A percentile compares a stretch with the other conserved stretches of the same genome.
Evolutionary conservation across 73 alveolate genomes (phyloP).

Genomic region (Stentor coeruleus): DNA sequence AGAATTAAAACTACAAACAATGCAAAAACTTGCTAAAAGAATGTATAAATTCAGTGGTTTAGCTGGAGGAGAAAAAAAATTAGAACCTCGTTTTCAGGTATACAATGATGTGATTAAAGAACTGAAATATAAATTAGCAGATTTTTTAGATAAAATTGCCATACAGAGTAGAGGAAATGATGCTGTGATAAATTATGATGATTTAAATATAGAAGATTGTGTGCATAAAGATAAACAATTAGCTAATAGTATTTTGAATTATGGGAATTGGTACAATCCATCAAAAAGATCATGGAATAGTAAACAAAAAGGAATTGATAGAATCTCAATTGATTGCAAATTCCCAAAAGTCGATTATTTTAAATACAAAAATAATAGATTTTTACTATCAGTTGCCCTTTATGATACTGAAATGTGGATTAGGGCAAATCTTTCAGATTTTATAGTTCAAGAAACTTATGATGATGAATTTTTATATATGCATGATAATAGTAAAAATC

Average conservation of each 20-base stretch:
- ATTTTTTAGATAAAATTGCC: background rate
- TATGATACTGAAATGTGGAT: background rate
- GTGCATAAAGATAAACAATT: background rate
- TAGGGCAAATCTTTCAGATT: too few relatives aligned
- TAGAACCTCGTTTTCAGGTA: too few relatives aligned
- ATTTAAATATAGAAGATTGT: background rate
- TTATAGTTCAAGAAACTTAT: too few relatives aligned
- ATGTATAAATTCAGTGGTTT: background rate
- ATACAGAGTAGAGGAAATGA: background rate
- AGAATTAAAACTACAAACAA: background rate
- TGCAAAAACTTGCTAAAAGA: background rate
- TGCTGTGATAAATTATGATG: background rate
- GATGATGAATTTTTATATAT: too few relatives aligned
- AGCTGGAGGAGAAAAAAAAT: background rate
- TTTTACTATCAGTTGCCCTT: background rate
- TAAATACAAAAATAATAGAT: too few relatives aligned
- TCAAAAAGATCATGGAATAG: background rate
- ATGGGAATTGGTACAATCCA: too few relatives aligned
- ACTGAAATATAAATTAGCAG: background rate
- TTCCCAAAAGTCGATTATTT: background rate
- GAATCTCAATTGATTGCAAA: background rate
- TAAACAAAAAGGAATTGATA: background rate
- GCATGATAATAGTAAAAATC: background rate
- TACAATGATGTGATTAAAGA: too few relatives aligned
- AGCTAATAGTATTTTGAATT: too few relatives aligned